phyloP scores from a whole-genome alignment of 2,329 filamentous ascomycete species.

The Aureobasidium sp. region DNA sequence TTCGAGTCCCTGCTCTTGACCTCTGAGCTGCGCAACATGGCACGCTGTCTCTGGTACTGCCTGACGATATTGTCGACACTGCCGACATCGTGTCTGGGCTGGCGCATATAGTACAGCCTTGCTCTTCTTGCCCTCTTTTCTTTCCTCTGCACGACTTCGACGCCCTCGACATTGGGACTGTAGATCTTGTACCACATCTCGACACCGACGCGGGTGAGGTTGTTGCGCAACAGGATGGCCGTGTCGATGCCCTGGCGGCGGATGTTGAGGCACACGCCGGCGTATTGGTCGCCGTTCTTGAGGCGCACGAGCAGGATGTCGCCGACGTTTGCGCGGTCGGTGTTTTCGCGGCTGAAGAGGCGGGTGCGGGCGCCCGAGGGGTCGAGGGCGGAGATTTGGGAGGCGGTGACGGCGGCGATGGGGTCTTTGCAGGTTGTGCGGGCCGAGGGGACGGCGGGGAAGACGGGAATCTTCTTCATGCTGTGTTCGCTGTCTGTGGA shows the following conservation, averaged over 20 bases:
- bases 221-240: slow-evolving; percentile 74
- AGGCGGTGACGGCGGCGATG: slow-evolving; percentile 54
- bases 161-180: slow-evolving; percentile 76
- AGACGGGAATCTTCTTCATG: slow-evolving; percentile 24
- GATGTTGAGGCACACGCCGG: slow-evolving; percentile 80
- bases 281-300: slow-evolving; percentile 77
- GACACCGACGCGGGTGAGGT: slow-evolving; percentile 76
- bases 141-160: slow-evolving; percentile 85
- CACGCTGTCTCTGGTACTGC: slow-evolving; percentile 50
- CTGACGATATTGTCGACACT: slow-evolving; percentile 72
- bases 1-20: slow-evolving; percentile 24
- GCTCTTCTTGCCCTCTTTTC: slow-evolving; percentile 80
- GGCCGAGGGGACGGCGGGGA: slow-evolving; percentile 47
- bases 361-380: slow-evolving; percentile 72
- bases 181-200: slow-evolving; percentile 99
- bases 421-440: slow-evolving; percentile 54
- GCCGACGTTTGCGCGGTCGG: slow-evolving; percentile 70
- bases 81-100: slow-evolving; percentile 79
- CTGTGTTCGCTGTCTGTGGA: slow-evolving; percentile 13
- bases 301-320: slow-evolving; percentile 88
- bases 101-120: slow-evolving; percentile 81
- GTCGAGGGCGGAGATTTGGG: slow-evolving; percentile 69
- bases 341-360: slow-evolving; percentile 70
- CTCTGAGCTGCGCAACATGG: slow-evolving; percentile 18
- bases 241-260: slow-evolving; percentile 74